These are phyloP conservation scores for Phytopythium vexans DNA, from an alignment of 352 stramenopile genomes.

Conservation along the genomic window DNA sequence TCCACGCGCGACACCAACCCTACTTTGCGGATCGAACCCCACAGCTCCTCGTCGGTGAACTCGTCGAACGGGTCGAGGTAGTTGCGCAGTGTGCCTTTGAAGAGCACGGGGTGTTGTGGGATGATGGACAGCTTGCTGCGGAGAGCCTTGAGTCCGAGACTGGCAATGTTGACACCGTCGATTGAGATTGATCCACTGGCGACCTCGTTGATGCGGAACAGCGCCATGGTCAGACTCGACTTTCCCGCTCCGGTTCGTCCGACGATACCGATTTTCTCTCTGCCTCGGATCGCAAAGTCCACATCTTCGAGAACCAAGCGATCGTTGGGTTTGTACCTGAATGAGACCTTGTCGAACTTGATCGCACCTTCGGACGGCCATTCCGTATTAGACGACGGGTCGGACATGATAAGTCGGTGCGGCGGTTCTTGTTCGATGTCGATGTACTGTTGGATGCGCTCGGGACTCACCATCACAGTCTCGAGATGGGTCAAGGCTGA, in stretches of 20 bases:
- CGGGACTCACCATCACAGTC: conserved; percentile 86
- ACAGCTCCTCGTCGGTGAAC: conserved; percentile 73
- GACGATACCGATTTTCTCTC: conserved; percentile 86
- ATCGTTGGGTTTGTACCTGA: too few relatives aligned
- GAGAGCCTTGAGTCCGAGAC: conserved; percentile 78
- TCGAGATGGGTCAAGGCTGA: conserved; percentile 50
- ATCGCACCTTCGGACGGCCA: too few relatives aligned
- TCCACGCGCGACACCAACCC: conserved; percentile 50
- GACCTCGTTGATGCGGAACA: conserved; percentile 90
- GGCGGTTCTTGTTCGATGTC: too few relatives aligned
- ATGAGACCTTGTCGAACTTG: too few relatives aligned
- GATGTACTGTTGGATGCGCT: conserved; percentile 88
- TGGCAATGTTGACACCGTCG: conserved; percentile 81
- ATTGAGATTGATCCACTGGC: conserved; percentile 81
- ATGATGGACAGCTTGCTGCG: conserved; percentile 90
- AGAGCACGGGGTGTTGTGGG: conserved; percentile 92
- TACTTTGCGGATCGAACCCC: conserved; percentile 37
- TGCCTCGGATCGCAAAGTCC: conserved; percentile 16
- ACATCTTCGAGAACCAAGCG: conserved; percentile 36
- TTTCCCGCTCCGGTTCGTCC: conserved; percentile 88
- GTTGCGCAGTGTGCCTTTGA: conserved; percentile 86
- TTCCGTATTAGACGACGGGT: too few relatives aligned
- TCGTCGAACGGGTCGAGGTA: conserved; percentile 93
- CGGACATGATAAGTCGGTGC: too few relatives aligned
- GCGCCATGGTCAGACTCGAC: conserved; percentile 74